These are phyloP conservation scores for Cephaloascus albidus DNA, from an alignment of 805 yeast genomes.

Conservation along the genomic window DNA sequence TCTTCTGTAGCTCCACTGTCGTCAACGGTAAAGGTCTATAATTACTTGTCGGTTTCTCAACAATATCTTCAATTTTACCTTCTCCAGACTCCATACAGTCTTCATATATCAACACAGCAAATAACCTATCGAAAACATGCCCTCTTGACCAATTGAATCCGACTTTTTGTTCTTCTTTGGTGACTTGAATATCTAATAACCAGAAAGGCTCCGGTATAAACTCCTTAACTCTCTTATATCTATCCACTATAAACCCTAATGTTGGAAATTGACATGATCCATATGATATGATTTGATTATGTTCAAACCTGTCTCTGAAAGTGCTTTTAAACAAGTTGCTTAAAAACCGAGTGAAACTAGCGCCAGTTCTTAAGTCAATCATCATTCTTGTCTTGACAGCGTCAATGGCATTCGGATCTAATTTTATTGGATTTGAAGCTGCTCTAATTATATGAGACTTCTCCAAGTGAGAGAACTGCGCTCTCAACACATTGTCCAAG, in stretches of 20 bases:
- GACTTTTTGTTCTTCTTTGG: slow-evolving; percentile 31
- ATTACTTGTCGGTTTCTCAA: slow-evolving; percentile 58
- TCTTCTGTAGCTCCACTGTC: slow-evolving; percentile 87
- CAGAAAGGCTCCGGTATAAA: slow-evolving; percentile 79
- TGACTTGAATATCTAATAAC: slow-evolving; percentile 50
- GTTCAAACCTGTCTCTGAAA: slow-evolving; percentile 16
- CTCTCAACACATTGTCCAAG: slow-evolving; percentile 52
- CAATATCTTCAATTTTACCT: slow-evolving; percentile 43
- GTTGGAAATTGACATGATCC: slow-evolving; percentile 98
- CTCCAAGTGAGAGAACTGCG: slow-evolving; percentile 83
- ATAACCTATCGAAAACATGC: slow-evolving; percentile 63
- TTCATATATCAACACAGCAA: slow-evolving; percentile 57
- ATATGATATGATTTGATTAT: slow-evolving; percentile 50
- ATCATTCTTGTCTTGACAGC: slow-evolving; percentile 87
- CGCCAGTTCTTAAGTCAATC: slow-evolving; percentile 82
- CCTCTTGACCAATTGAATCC: slow-evolving; percentile 65
- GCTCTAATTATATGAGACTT: slow-evolving; percentile 65
- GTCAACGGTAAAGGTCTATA: slow-evolving; percentile 87
- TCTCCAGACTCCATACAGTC: slow-evolving; percentile 42
- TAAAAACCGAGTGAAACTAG: slow-evolving; percentile 76
- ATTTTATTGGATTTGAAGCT: slow-evolving; percentile 52
- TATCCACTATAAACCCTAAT: slow-evolving; percentile 89
- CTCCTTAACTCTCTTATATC: slow-evolving; percentile 64
- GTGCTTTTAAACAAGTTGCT: slow-evolving; percentile 39
- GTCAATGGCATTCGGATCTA: slow-evolving; percentile 62